Percentiles rank a stretch among this genome's conserved stretches.
These are phyloP conservation scores for Xylaria intraflava DNA, from an alignment of 495 filamentous ascomycete genomes.

Conservation along the genomic window DNA sequence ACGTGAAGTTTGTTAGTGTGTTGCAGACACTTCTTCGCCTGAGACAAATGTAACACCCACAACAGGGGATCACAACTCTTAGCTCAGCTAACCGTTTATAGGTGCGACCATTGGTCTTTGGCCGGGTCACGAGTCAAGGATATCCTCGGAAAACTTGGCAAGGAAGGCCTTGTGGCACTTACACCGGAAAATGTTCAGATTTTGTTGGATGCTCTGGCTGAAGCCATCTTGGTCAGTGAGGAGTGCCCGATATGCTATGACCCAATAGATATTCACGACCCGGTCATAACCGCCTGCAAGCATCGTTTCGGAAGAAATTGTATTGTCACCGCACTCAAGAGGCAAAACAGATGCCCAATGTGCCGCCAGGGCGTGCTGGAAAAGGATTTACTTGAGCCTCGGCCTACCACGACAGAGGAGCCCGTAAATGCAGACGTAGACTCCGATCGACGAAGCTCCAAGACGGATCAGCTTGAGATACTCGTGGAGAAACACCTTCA, in stretches of 20 bases:
- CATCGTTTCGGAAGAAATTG: conserved; percentile 74
- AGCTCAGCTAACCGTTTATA: conserved; percentile 5
- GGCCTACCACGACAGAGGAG: conserved; percentile 41
- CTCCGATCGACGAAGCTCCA: conserved; percentile 62
- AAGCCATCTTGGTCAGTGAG: conserved; percentile 75
- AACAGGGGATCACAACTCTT: conserved; percentile 2
- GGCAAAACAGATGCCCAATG: conserved; percentile 80
- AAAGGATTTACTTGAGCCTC: conserved; percentile 57
- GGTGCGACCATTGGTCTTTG: conserved; percentile 80
- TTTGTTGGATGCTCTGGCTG: conserved; percentile 69
- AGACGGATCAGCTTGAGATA: conserved; percentile 74
- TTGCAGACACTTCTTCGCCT: conserved; percentile 80
- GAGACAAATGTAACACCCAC: conserved; percentile 54
- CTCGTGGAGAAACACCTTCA: conserved; percentile 68
- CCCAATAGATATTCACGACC: conserved; percentile 57
- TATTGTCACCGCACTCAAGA: conserved; percentile 70
- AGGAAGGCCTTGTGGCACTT: conserved; percentile 58
- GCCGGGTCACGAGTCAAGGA: conserved; percentile 67
- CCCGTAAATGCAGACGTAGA: conserved; percentile 48
- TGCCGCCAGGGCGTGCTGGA: conserved; percentile 68
- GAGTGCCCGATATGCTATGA: conserved; percentile 83
- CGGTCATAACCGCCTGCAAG: conserved; percentile 83
- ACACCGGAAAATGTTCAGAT: conserved; percentile 67
- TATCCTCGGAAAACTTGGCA: conserved; percentile 60
- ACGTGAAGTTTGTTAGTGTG: conserved; percentile 54